A percentile compares a stretch with the other conserved stretches of the same genome.
Conservation (phyloP, 257 asterid species). For the Lavandula angustifolia region DNA sequence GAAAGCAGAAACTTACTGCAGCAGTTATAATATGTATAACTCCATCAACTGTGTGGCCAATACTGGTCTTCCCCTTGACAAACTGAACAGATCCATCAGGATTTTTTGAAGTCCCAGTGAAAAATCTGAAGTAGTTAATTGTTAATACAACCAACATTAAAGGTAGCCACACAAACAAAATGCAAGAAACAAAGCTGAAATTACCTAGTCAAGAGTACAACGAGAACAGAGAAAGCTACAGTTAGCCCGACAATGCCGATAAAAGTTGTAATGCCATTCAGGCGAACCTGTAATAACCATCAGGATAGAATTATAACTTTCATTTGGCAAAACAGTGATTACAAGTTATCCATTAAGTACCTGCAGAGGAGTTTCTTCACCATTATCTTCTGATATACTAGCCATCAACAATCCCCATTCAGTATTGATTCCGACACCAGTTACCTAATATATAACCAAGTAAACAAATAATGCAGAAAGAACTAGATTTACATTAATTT, state of each 20-base stretch:
- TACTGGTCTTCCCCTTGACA: slow-evolving; percentile 62
- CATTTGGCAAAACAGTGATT: not conserved
- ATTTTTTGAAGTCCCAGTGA: slow-evolving; percentile 75
- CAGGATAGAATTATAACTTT: slow-evolving; percentile 16
- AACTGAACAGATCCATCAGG: slow-evolving; percentile 78
- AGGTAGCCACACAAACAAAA: slow-evolving; percentile 25
- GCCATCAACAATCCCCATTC: slow-evolving; percentile 99
- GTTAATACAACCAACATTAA: slow-evolving; percentile 15
- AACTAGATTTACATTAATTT: slow-evolving; percentile 7
- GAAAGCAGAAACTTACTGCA: slow-evolving; percentile 67
- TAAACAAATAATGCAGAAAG: slow-evolving; percentile 25
- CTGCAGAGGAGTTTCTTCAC: slow-evolving; percentile 99
- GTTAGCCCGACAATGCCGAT: slow-evolving; percentile 90
- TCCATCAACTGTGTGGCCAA: slow-evolving; percentile 57
- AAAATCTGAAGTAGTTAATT: slow-evolving; percentile 51
- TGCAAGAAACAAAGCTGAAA: slow-evolving; percentile 13
- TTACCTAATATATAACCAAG: slow-evolving; percentile 50
- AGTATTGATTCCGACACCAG: slow-evolving; percentile 92
- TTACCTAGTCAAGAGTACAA: slow-evolving; percentile 78
- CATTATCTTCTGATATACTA: slow-evolving; percentile 92
- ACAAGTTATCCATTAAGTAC: slow-evolving; percentile 37
- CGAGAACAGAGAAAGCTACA: slow-evolving; percentile 74
- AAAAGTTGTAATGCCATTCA: slow-evolving; percentile 94
- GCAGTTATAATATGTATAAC: slow-evolving; percentile 74
- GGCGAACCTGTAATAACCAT: slow-evolving; percentile 68